These are phyloP conservation scores for Dacryopinax primogenitus DNA, from an alignment of 768 basidiomycete genomes.

Conservation along the genomic window DNA sequence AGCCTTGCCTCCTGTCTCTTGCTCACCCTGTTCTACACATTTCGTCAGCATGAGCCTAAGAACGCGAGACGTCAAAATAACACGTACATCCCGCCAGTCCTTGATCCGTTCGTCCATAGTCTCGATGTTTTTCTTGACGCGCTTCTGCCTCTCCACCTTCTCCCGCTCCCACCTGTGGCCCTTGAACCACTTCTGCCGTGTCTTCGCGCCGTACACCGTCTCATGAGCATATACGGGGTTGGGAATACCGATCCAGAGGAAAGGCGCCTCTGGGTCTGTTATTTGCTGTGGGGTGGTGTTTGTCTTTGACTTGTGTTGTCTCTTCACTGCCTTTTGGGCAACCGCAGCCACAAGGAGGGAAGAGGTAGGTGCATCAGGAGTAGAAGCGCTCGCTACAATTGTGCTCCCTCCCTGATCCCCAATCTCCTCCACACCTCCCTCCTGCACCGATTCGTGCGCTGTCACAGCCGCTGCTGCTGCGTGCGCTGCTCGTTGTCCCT, in stretches of 20 bases:
- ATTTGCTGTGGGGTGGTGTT: slow-evolving; percentile 19
- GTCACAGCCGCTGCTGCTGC: neutral
- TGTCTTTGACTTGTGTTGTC: slow-evolving; percentile 20
- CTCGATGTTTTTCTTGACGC: neutral
- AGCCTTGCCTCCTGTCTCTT: no score
- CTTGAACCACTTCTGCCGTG: slow-evolving; percentile 73
- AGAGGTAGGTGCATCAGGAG: slow-evolving; percentile 8
- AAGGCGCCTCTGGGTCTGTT: slow-evolving; percentile 38
- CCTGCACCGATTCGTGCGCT: neutral
- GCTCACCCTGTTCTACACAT: no score
- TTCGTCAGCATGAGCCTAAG: no score
- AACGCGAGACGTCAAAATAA: neutral
- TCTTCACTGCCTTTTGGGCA: slow-evolving; percentile 28
- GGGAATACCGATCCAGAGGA: slow-evolving; percentile 37
- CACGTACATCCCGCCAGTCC: slow-evolving; percentile 11
- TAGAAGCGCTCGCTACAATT: no score
- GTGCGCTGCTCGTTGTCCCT: slow-evolving; percentile 1
- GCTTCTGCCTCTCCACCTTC: slow-evolving; percentile 10
- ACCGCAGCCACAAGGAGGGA: slow-evolving; percentile 17
- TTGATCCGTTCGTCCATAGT: slow-evolving; percentile 10
- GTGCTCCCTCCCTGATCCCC: neutral
- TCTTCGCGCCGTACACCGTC: neutral
- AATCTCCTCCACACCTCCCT: neutral
- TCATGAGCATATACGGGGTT: neutral
- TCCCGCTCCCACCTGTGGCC: slow-evolving; percentile 68